Percentiles rank a stretch among this genome's conserved stretches.
These are phyloP conservation scores for Lachnellula suecica DNA, from an alignment of 2,329 filamentous ascomycete species.

Conservation along the genomic window DNA sequence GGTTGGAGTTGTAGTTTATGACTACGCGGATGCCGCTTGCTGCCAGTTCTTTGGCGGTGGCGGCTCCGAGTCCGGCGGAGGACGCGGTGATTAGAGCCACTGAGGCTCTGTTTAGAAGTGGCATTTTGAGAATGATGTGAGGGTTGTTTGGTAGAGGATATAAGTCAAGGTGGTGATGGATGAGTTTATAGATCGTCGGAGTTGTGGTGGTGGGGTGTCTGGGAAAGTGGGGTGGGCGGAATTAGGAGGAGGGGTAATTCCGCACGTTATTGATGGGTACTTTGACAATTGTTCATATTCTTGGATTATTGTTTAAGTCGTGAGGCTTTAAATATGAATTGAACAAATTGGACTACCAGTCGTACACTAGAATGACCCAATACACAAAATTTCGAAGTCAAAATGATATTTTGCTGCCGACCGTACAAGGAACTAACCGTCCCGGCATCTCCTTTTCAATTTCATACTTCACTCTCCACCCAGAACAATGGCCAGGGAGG, in stretches of 20 bases:
- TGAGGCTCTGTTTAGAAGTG: neutral
- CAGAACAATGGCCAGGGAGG: constrained; percentile 55
- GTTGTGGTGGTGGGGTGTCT: too few species aligned
- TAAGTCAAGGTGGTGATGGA: too few species aligned
- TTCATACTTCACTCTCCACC: constrained; percentile 53
- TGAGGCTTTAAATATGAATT: too few species aligned
- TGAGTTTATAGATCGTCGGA: too few species aligned
- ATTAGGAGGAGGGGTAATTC: neutral
- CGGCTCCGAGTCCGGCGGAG: constrained; percentile 68
- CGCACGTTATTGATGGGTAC: too few species aligned
- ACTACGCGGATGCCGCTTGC: constrained; percentile 66
- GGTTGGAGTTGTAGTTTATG: constrained; percentile 70
- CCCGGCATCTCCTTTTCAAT: constrained; percentile 52
- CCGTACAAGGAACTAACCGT: constrained; percentile 47
- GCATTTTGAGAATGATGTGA: neutral
- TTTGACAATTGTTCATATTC: too few species aligned
- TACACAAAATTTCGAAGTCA: neutral
- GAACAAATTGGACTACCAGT: too few species aligned
- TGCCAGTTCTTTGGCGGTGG: constrained; percentile 66
- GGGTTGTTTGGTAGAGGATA: too few species aligned
- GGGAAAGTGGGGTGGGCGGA: neutral
- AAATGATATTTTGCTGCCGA: constrained; percentile 34
- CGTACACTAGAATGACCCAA: neutral
- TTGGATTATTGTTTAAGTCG: too few species aligned
- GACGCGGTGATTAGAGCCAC: constrained; percentile 50